Percentiles rank a stretch among this genome's conserved stretches.
phyloP scores from a whole-genome alignment of 495 filamentous ascomycete species.

The Penicillium flavigenum region DNA sequence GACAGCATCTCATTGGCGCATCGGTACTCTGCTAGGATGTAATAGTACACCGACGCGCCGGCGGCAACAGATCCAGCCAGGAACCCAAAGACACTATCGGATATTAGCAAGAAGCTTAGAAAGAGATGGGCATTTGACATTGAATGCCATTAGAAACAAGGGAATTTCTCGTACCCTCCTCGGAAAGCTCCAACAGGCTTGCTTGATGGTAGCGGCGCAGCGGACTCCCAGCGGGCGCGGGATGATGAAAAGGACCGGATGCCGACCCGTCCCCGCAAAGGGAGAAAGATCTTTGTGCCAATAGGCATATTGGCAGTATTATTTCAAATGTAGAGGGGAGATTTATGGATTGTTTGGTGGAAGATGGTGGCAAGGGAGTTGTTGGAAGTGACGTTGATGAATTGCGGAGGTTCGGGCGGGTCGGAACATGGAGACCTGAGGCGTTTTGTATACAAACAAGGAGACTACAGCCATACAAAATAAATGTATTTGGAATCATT shows the following conservation, averaged over 20 bases:
- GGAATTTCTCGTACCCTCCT: constrained; percentile 66
- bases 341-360: constrained; percentile 10
- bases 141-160: not conserved
- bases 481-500: constrained; percentile 7
- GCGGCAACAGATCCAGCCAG: constrained; percentile 79
- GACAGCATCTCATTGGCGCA: constrained; percentile 90
- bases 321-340: constrained; percentile 3
- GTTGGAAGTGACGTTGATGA: constrained; percentile 37
- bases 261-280: constrained; percentile 28
- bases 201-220: constrained; percentile 58
- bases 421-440: constrained; percentile 13
- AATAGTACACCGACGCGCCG: constrained; percentile 82
- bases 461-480: constrained; percentile 11
- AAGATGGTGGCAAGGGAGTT: constrained; percentile 18
- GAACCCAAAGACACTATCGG: constrained; percentile 82
- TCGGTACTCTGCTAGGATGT: constrained; percentile 88
- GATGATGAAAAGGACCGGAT: constrained; percentile 41
- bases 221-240: constrained; percentile 33
- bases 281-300: constrained; percentile 23
- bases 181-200: constrained; percentile 90
- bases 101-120: constrained; percentile 1
- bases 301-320: constrained; percentile 25
- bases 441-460: constrained; percentile 5
- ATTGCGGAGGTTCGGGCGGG: constrained; percentile 25
- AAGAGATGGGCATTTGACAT: not conserved